Percentiles rank a stretch among this genome's conserved stretches.
These are phyloP conservation scores for Acanthamoeba culbertsoni DNA, from an alignment of 208 protist species.

Conservation along the genomic window DNA sequence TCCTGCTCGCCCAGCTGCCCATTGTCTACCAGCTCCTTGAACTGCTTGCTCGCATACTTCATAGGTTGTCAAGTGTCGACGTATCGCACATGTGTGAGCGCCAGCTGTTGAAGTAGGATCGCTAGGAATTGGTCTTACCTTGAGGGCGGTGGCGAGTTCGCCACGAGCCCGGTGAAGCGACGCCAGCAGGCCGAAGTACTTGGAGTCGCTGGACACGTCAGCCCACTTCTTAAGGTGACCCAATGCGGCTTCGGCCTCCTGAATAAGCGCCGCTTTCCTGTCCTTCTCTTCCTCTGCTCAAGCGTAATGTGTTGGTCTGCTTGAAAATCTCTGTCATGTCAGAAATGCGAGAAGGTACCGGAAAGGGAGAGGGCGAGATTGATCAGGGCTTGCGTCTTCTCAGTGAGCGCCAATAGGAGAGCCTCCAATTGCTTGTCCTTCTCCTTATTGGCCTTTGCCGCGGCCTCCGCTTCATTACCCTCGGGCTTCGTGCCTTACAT, in stretches of 20 bases:
- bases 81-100: not conserved
- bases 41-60: not conserved
- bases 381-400: not conserved
- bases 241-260: not conserved
- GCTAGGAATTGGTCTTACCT: not conserved
- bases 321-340: too few relatives aligned
- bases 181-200: not conserved
- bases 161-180: not conserved
- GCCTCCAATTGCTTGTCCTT: not conserved
- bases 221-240: slow-evolving; percentile 34
- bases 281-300: not conserved
- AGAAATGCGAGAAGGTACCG: not conserved
- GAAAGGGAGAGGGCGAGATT: not conserved
- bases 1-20: slow-evolving; percentile 38
- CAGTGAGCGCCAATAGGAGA: not conserved
- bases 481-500: slow-evolving; percentile 15
- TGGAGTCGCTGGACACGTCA: slow-evolving; percentile 6
- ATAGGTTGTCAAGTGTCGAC: too few relatives aligned
- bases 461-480: not conserved
- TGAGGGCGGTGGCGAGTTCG: not conserved
- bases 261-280: not conserved
- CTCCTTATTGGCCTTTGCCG: slow-evolving; percentile 14
- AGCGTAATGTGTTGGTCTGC: too few relatives aligned
- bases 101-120: not conserved
- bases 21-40: not conserved